Base-by-base conservation (phyloP, 176 grass and related monocot genomes). In the bread wheat (Triticum aestivum) region DNA sequence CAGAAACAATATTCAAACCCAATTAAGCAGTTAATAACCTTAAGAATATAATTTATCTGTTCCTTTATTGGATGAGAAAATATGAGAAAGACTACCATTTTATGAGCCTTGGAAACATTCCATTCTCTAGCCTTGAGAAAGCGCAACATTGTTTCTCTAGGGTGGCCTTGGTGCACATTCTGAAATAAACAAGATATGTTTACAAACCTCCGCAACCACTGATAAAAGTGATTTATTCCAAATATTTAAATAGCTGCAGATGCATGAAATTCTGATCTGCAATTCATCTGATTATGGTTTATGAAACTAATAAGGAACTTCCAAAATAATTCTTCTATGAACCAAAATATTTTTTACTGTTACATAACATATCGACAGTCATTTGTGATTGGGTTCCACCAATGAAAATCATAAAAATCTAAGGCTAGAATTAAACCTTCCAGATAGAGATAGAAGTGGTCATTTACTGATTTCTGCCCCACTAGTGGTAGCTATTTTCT, bases 121-220 rank as follows among this genome's bases (percentile, higher is more conserved):
- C 94, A 95, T 74, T 98, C 97, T 88, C 97, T 98, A 37, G 93
- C 97, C 83, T 95, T 93, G 18, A 98, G 93, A 83, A 96, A 98
- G 51, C 97, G 94, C 42, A 81, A n/a, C 49, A 96, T 39, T 68
- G 97, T 96, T 92, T 94, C 90, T 88, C 83, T 91, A 61, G 69
- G 81, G 90, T 96, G 87, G 14, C 94, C 97, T 76, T 98, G 94
- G 76, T 98, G 97, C 52, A 96, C 37, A 91, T 98, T 98, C 94
- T 98, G 92, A 64, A 62, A 88, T 58, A 88, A 79, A 80, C 11
- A 34, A 62, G 71, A 59, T 26, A 44, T 35, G 9, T 49, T 85
- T 34, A 77, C 34, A 78, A 32, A 79, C 78, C 10, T 65, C 47
- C 2, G 1, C 11, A 39, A 74, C 32, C 45, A 68, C 10, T 7